Base-by-base conservation (phyloP, 306 rosid species). In the Vigna unguiculata region DNA sequence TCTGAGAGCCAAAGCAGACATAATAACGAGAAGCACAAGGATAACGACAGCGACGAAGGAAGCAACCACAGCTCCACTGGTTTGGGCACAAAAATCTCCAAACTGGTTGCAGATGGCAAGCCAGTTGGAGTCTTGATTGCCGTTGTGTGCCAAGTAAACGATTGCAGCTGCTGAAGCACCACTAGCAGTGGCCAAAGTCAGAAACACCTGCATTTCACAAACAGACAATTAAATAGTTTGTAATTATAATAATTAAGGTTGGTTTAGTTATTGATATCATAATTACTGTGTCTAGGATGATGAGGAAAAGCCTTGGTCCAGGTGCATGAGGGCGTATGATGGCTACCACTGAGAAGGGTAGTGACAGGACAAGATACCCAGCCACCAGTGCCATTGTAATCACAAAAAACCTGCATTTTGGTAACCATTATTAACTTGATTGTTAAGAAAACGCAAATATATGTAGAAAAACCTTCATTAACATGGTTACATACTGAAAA, bases 101-200 rank as follows among this genome's bases (percentile, higher is more conserved):
- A 89, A 95, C 64, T 92, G 97, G 47, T 90, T 82, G 85, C 97
- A 90, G 12, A 95, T 90, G 9, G 98, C 96, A 2, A 92, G 76
- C 98, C 98, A 95, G 15, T 92, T 95, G 2, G 98, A 69, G 77
- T 79, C 87, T 49, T 90, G 71, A 54, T 92, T 89, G 10, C 98
- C 98, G 11, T 87, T 89, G 82, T 92, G 97, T 22, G 97, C 97
- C 71, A 95, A 74, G 78, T 88, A 95, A 30, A 92, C 97, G 3
- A 92, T 84, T 47, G 96, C 88, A 2, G 97, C 91, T 0, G 97
- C 98, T 2, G 97, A 88, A 2, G 91, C 91, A 10, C 86, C 97
- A 41, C 92, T 85, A 0, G 98, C 66, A 2, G 89, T 83, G 7
- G 91, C 90, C 43, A 94, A 77, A 67, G 95, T 83, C 40, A 92